A percentile compares a stretch with the other conserved stretches of the same genome.
Conservation (phyloP, 192 early-diverging fungal genomes). For the Backusella circina region DNA sequence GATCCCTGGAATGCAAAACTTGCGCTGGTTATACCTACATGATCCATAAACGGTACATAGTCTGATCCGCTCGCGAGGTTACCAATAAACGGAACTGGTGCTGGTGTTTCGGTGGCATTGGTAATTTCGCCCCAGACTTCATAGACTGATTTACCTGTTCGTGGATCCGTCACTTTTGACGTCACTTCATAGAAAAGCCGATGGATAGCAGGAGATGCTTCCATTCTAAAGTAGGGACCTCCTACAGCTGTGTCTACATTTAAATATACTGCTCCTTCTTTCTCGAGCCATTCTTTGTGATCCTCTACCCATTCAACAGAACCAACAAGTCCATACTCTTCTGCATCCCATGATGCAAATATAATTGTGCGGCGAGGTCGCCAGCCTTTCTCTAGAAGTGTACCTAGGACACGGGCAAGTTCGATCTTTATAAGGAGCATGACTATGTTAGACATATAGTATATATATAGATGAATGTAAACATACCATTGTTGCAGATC, state of each 20-base stretch:
- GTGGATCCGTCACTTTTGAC: conserved; percentile 41
- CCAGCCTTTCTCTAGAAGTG: conserved; percentile 58
- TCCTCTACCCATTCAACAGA: conserved; percentile 74
- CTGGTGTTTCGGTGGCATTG: background rate
- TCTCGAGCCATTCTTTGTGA: conserved; percentile 50
- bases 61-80: conserved; percentile 53
- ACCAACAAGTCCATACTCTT: conserved; percentile 61
- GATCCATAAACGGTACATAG: conserved; percentile 55
- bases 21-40: conserved; percentile 57
- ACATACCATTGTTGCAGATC: conserved; percentile 43
- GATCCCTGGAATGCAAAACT: conserved; percentile 49
- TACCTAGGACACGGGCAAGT: conserved; percentile 50
- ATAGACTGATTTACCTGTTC: conserved; percentile 42
- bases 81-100: conserved; percentile 12
- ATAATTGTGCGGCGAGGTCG: conserved; percentile 60
- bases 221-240: conserved; percentile 45
- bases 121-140: conserved; percentile 41
- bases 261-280: conserved; percentile 53
- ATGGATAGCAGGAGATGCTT: conserved; percentile 50
- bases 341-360: conserved; percentile 66
- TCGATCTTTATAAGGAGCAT: conserved; percentile 21
- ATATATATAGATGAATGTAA: background rate
- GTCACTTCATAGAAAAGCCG: conserved; percentile 48
- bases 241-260: conserved; percentile 56
- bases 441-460: background rate